Conservation (phyloP, 1,139 yeast genomes). For the Geotrichum siamense region DNA sequence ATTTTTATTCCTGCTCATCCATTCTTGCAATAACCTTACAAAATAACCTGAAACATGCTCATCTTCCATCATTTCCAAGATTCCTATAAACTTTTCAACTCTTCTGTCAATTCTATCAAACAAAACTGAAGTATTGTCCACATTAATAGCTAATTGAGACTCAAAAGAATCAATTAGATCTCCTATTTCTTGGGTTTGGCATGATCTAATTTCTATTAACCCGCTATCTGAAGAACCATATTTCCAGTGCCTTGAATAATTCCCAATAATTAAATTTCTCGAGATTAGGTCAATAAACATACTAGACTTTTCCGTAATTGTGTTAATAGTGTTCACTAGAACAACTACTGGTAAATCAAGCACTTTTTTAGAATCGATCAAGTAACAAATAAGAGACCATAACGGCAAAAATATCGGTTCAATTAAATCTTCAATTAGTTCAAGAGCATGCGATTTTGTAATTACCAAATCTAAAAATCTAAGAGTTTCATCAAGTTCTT, state of each 20-base stretch:
- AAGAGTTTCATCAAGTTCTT: slow-evolving; percentile 52
- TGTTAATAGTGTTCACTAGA: slow-evolving; percentile 8
- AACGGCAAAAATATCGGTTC: slow-evolving; percentile 38
- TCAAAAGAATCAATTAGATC: slow-evolving; percentile 11
- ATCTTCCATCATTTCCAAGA: slow-evolving; percentile 47
- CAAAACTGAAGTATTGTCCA: slow-evolving; percentile 15
- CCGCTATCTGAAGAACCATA: slow-evolving; percentile 9
- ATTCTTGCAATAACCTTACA: slow-evolving; percentile 47
- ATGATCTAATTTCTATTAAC: slow-evolving; percentile 10
- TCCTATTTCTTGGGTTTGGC: background rate
- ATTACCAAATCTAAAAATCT: slow-evolving; percentile 59
- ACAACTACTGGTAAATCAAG: slow-evolving; percentile 17
- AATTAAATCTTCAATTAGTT: slow-evolving; percentile 29
- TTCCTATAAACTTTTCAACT: slow-evolving; percentile 41
- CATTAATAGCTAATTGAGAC: background rate
- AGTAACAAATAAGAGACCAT: slow-evolving; percentile 58
- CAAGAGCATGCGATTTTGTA: slow-evolving; percentile 40
- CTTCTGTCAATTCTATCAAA: slow-evolving; percentile 48
- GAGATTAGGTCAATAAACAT: slow-evolving; percentile 8
- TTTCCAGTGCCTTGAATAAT: slow-evolving; percentile 12
- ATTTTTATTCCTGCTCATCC: slow-evolving; percentile 28
- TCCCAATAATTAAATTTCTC: slow-evolving; percentile 6
- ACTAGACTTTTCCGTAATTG: slow-evolving; percentile 5
- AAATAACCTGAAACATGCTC: slow-evolving; percentile 45
- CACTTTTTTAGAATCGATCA: slow-evolving; percentile 33